phyloP scores from a whole-genome alignment of 2,329 filamentous ascomycete species.

The Paecilomyces fulvus region DNA sequence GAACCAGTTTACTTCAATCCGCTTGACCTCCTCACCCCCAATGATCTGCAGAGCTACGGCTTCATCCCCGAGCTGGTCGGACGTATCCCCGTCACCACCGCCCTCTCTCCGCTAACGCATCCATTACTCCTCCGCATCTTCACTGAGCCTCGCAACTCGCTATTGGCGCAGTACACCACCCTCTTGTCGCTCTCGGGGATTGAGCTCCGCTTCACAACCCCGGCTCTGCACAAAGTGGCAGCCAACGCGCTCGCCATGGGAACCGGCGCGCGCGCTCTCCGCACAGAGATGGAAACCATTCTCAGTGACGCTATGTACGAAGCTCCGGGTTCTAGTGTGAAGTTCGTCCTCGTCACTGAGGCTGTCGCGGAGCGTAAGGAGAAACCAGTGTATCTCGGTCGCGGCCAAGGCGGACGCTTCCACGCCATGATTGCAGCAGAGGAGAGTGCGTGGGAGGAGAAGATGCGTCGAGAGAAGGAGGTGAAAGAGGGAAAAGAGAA shows the following conservation, averaged over 20 bases:
- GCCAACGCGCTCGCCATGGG: slow-evolving; percentile 58
- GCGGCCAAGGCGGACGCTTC: slow-evolving; percentile 44
- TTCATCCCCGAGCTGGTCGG: slow-evolving; percentile 95
- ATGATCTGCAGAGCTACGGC: slow-evolving; percentile 74
- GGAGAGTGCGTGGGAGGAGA: slow-evolving; percentile 43
- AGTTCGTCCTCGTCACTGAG: slow-evolving; percentile 67
- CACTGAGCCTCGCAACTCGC: slow-evolving; percentile 81
- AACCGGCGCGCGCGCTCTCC: slow-evolving; percentile 71
- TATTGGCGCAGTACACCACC: slow-evolving; percentile 80
- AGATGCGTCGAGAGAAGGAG: slow-evolving; percentile 24
- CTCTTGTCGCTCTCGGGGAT: slow-evolving; percentile 74
- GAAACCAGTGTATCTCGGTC: slow-evolving; percentile 43
- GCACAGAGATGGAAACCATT: slow-evolving; percentile 73
- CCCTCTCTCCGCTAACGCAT: slow-evolving; percentile 66
- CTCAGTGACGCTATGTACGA: slow-evolving; percentile 76
- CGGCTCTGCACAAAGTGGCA: slow-evolving; percentile 73
- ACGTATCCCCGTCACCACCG: slow-evolving; percentile 83
- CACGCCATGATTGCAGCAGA: slow-evolving; percentile 43
- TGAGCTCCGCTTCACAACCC: slow-evolving; percentile 72
- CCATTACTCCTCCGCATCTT: slow-evolving; percentile 72
- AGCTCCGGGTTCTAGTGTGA: slow-evolving; percentile 56
- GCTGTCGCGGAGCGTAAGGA: slow-evolving; percentile 56
- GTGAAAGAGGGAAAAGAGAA: slow-evolving; percentile 18
- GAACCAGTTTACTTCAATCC: slow-evolving; percentile 46
- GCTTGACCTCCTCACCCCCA: slow-evolving; percentile 65